Conservation (phyloP, 139 green algal genomes). For the Monoraphidium neglectum region DNA sequence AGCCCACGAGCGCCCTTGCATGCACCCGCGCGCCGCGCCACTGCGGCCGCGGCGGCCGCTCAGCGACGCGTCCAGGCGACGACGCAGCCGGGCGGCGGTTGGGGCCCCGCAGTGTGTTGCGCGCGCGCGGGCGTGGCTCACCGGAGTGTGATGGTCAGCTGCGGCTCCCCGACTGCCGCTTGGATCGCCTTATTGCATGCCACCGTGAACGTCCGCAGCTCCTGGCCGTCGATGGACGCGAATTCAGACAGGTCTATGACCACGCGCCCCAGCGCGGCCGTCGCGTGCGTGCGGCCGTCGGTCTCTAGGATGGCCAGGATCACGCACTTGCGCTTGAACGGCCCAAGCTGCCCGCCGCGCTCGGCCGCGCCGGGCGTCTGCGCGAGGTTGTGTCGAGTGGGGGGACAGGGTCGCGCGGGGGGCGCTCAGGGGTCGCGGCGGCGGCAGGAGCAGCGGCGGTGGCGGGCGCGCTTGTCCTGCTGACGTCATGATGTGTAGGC, state of each 20-base stretch:
- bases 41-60: too few relatives aligned
- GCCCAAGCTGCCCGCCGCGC: conserved; percentile 37
- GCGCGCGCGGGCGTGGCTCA: too few relatives aligned
- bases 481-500: too few relatives aligned
- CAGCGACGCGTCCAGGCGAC: too few relatives aligned
- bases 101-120: too few relatives aligned
- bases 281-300: conserved; percentile 50
- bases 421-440: too few relatives aligned
- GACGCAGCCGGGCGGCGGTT: too few relatives aligned
- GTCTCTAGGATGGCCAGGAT: conserved; percentile 72
- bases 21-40: too few relatives aligned
- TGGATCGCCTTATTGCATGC: conserved; percentile 63
- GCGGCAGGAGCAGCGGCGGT: too few relatives aligned
- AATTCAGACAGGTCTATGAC: conserved; percentile 69
- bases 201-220: conserved; percentile 63
- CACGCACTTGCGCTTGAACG: conserved; percentile 77
- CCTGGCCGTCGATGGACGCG: conserved; percentile 56
- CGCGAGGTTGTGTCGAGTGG: background rate
- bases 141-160: conserved; percentile 68
- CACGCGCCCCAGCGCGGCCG: conserved; percentile 48
- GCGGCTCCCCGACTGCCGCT: conserved; percentile 59
- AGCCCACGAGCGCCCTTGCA: too few relatives aligned
- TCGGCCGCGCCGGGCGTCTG: conserved; percentile 21
- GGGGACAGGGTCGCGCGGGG: too few relatives aligned
- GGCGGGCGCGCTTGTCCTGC: too few relatives aligned